Evolutionary conservation across 1,139 yeast genomes (phyloP), one percentile per base, ranked within the genome.

Genomic region (Casaregolazyma suthepensis): DNA sequence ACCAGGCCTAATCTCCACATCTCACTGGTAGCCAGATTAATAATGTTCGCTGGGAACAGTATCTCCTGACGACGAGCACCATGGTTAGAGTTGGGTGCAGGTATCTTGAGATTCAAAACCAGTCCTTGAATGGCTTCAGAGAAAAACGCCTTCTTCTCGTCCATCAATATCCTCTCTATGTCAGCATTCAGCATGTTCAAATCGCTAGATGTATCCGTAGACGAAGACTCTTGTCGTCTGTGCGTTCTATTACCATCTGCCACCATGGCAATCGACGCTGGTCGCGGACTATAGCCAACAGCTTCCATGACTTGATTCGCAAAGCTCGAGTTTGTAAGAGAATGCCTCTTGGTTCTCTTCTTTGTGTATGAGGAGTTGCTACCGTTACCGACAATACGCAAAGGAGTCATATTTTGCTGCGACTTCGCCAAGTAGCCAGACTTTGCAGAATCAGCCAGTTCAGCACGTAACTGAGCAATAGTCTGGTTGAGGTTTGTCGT

Each of bases 1-100:
- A 96, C 90, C 64, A 90, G 79, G 1, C 99, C 98, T 55, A 91
- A 77, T 71, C 98, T 82, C 99, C 99, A 93, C 99, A 93, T 90
- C 70, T 94, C 99, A 64, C 96, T 85, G 58, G 93, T 78, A 46
- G 93, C 86, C 60, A 94, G 86, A 63, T 93, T 91, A 63, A 93
- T 85, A 58, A 93, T 88, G 75, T 97, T 85, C 1, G 98, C 95
- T 45, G 99, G 99, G 83, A 90, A 93, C 53, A 93, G 77, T 40
- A 93, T 96, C 70, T 94, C 99, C 69, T 91, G 89, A 65, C 90
- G 80, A 15, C 94, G 83, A 60, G 89, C 77, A 66, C 86, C 90
- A 51, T 90, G 88, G 18, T 82, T 82, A 61, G 87, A 87, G 55
- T 91, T 84, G 26, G 95, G 88, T 18, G 82, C 80, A 45, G 99